Evolutionary conservation across 441 rosid species (phyloP), one percentile per base, ranked within the genome.

Genomic region (Adansonia madagascariensis): DNA sequence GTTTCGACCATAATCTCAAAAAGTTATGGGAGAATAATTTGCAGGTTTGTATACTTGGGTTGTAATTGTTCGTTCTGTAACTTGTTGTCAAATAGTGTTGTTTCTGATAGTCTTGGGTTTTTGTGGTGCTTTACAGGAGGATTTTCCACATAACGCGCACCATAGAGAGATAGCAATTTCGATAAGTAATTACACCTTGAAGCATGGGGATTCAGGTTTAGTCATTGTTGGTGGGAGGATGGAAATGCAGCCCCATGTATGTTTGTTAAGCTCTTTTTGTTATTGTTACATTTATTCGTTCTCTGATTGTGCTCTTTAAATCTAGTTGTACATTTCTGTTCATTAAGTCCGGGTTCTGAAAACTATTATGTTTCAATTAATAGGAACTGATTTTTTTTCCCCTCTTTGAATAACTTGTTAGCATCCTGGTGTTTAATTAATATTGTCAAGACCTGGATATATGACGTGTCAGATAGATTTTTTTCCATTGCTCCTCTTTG

Each of bases 201-300:
- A 84, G 88, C 95, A 91, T 57, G 99, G 97, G 53, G 99, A 97
- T 85, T 76, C 89, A 0, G 99, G 98, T 73, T 79, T 97, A 85
- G 84, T 97, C 74, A 83, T 97, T 76, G 90, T 97, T 81, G 98
- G 98, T 78, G 99, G 98, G 79, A 89, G 99, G 86, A 97, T 94
- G 97, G 98, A 97, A 87, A 76, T 88, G 86, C 98, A 88, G 81
- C 91, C 94, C 52, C 94, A 94, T 89, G 99, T 97, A 90, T 83
- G 92, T 83, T 55, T 80, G 15, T 8, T 22, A 14, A 74, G 68
- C 64, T 62, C 0, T n/a, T 61, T 46, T 57, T 41, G 46, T 27
- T 17, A 0, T 43, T 10, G 8, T 20, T 27, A 10, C 24, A 3
- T 6, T 24, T 67, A 50, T 70, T 49, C 60, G 3, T 53, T 69